These are phyloP conservation scores for Malassezia dermatis DNA, from an alignment of 1,284 basidiomycete genomes.

Conservation along the genomic window DNA sequence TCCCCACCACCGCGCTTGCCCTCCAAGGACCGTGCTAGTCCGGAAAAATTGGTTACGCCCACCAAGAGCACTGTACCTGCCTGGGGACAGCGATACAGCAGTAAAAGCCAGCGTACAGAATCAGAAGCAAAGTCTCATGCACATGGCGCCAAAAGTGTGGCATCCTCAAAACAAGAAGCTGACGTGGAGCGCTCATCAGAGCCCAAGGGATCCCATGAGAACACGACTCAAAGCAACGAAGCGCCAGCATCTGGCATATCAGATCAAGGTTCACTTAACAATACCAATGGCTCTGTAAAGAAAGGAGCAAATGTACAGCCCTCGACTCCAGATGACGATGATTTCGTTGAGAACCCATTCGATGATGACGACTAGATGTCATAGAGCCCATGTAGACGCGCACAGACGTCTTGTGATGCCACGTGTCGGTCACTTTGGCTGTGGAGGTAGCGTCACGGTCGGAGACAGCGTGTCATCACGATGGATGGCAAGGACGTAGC, in stretches of 20 bases:
- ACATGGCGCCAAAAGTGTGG: background rate
- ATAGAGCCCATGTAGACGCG: background rate
- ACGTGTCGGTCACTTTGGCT: background rate
- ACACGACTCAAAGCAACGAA: background rate
- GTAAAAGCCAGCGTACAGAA: background rate
- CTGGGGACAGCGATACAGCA: constrained; percentile 11
- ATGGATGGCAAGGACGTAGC: background rate
- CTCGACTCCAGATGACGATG: constrained; percentile 3
- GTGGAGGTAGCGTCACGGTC: background rate
- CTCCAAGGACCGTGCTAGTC: background rate
- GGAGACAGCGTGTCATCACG: background rate
- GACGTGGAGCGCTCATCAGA: background rate
- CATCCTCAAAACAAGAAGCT: background rate
- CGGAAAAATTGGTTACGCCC: background rate
- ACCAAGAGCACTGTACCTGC: background rate
- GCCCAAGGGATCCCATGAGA: background rate
- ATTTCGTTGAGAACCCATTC: constrained; percentile 15
- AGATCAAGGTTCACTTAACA: background rate
- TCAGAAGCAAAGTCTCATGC: background rate
- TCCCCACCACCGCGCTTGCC: background rate
- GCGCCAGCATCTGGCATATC: background rate
- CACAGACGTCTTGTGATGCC: background rate
- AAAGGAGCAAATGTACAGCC: background rate
- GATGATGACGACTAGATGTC: constrained; percentile 15
- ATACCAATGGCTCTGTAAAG: background rate